Evolutionary conservation across 352 stramenopile genomes (phyloP), one percentile per base, ranked within the genome.

Genomic region (Pythium guiyangense): DNA sequence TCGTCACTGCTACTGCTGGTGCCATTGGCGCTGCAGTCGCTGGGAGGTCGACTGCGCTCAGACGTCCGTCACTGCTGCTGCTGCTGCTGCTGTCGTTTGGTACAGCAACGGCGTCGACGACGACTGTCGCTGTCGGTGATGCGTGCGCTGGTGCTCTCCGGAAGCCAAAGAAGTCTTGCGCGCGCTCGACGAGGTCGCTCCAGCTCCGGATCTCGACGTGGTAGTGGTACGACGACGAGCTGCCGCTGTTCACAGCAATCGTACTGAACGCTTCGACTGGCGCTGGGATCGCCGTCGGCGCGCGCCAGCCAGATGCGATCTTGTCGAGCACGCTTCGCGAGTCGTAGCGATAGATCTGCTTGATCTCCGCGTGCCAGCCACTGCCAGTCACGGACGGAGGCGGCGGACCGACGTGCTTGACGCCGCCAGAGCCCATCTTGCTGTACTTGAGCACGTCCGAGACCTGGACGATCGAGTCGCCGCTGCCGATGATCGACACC

Each of bases 401-500:
- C 20, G 62, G 25, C 17, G 49, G 22, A 11, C 63, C 59, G 11
- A 74, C 50, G 52, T 64, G 25, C 18, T 40, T 48, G 14, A 68
- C 37, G 6, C 25, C 50, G 3, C 66, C 66, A 0, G 63, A 71
- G 15, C 66, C 66, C 17, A 48, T 31, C 5, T 56, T 57, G 43
- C 20, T 54, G 10, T 44, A 50, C 15, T 54, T 45, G 12, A 64
- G 44, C 2, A 17, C 26, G 10, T 64, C 52, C 3, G 29, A 43
- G 12, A 53, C 59, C n/a, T 63, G 60, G 12, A 71, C 35, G 9
- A 63, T 45, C 14, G 51, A 39, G 34, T 61, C 44, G 1, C 66
- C 66, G 26, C 66, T 74, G 3, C 66, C 66, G 11, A 64, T 2
- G 20, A 64, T 49, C 10, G 55, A 49, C 3, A 70, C 40, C 4